Base-by-base conservation (phyloP, 371 early-diverging fungal species). In the Mucor saturninus region DNA sequence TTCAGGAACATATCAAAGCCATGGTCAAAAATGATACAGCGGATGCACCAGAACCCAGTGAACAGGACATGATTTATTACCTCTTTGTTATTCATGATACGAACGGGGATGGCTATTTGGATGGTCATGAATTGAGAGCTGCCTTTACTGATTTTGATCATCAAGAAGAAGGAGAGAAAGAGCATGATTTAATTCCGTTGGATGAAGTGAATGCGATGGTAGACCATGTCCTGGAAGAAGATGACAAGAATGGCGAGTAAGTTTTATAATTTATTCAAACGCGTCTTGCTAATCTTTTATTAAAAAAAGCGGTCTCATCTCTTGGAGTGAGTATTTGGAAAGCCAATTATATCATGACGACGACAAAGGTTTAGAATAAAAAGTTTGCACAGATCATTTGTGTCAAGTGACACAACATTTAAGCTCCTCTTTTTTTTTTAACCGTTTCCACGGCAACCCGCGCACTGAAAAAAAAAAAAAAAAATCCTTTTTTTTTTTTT, bases 241-340 rank as follows among this genome's bases (percentile, higher is more conserved):
- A 89, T 45, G 90, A 89, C 67, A 71, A 65, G n/a, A 75, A 89
- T 65, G 79, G 79, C 62, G 83, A 84, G 83, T 80, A 77, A 62
- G 77, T 31, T 26, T 29, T 30, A 26, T 4, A 1, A 43, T 40
- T 31, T 43, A 52, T 39, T 7, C 30, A 21, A 21, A 21, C 21
- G 21, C 21, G 21, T 21, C 21, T 21, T 21, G 21, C 6, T 28
- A 4, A 21, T 42, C 3, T 26, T 21, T 32, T 39, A 29, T 49
- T 13, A 60, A 26, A 10, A 26, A 14, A 58, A 89, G 90, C 76
- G 92, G 92, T 21, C 74, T 77, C 69, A 87, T 92, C 46, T 83
- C 83, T 28, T 89, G 88, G 88, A 87, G 84, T 42, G 92, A 92
- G 69, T 92, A 90, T 59, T 67, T 90, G 62, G 84, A 83, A 62